These are phyloP conservation scores for Malus fusca DNA, from an alignment of 306 rosid species.

Conservation along the genomic window DNA sequence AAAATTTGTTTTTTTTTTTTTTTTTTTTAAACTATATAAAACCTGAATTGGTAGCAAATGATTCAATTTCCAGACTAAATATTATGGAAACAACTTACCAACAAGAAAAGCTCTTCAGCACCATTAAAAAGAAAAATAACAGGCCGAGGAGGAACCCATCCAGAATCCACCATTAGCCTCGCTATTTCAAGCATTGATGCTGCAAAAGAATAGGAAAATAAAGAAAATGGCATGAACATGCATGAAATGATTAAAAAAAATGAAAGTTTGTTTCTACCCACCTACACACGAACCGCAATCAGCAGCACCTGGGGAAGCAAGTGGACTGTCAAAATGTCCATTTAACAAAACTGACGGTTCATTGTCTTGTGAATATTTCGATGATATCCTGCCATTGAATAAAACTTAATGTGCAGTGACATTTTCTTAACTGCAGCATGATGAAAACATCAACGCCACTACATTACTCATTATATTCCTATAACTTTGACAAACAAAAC, in stretches of 20 bases:
- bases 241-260: constrained; percentile 6
- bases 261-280: constrained; percentile 33
- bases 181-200: constrained; percentile 93
- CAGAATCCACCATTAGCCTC: constrained; percentile 79
- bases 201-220: constrained; percentile 19
- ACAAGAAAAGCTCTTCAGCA: constrained; percentile 96
- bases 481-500: not conserved
- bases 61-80: not conserved
- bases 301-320: constrained; percentile 95
- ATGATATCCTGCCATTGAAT: constrained; percentile 54
- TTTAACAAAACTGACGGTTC: constrained; percentile 82
- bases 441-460: constrained; percentile 8
- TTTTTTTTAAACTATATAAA: not conserved
- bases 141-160: constrained; percentile 72
- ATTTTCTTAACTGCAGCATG: constrained; percentile 2
- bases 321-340: constrained; percentile 90
- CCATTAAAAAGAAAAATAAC: constrained; percentile 90
- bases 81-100: constrained; percentile 52
- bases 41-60: not conserved
- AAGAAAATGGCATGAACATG: constrained; percentile 4
- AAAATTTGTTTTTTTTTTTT: not conserved
- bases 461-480: not conserved
- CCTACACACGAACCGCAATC: constrained; percentile 99
- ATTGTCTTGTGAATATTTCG: constrained; percentile 53
- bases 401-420: constrained; percentile 7